These are phyloP conservation scores for Zygoascus flipseniorum DNA, from an alignment of 805 yeast genomes.

Conservation along the genomic window DNA sequence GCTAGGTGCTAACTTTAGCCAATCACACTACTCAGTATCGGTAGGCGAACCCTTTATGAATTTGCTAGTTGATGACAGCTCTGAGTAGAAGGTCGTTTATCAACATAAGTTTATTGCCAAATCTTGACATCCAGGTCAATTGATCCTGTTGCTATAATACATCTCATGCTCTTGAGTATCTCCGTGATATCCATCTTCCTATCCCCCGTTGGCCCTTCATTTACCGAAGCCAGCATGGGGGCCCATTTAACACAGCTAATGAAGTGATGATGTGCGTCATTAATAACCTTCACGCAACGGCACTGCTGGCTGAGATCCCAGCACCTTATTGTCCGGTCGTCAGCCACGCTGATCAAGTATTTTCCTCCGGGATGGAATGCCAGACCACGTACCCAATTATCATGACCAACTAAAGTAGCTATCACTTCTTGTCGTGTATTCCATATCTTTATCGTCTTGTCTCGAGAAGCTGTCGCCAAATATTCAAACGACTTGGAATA, in stretches of 20 bases:
- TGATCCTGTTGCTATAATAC: slow-evolving; percentile 56
- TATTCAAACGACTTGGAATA: slow-evolving; percentile 37
- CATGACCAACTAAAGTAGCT: slow-evolving; percentile 60
- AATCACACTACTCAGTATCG: too few species aligned
- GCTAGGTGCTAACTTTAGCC: too few species aligned
- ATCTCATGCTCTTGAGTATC: slow-evolving; percentile 44
- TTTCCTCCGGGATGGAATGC: slow-evolving; percentile 69
- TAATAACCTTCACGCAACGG: slow-evolving; percentile 42
- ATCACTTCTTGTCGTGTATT: slow-evolving; percentile 53
- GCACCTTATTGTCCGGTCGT: slow-evolving; percentile 64
- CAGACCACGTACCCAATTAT: slow-evolving; percentile 75
- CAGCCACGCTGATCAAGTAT: slow-evolving; percentile 62
- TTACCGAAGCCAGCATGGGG: slow-evolving; percentile 23
- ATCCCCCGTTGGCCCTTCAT: slow-evolving; percentile 14
- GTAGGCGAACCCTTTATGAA: too few species aligned
- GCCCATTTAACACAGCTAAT: slow-evolving; percentile 45
- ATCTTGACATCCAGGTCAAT: slow-evolving; percentile 47
- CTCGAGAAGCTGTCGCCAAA: slow-evolving; percentile 73
- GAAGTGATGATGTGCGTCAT: slow-evolving; percentile 65
- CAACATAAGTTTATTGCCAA: slow-evolving; percentile 35
- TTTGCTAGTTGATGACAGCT: too few species aligned
- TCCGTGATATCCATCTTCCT: slow-evolving; percentile 13
- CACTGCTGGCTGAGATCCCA: slow-evolving; percentile 58
- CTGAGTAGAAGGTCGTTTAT: too few species aligned
- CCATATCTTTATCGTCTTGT: slow-evolving; percentile 70